A percentile compares a stretch with the other conserved stretches of the same genome.
Evolutionary conservation across 2,329 filamentous ascomycete species (phyloP).

Genomic region (Fusarium zealandicum): DNA sequence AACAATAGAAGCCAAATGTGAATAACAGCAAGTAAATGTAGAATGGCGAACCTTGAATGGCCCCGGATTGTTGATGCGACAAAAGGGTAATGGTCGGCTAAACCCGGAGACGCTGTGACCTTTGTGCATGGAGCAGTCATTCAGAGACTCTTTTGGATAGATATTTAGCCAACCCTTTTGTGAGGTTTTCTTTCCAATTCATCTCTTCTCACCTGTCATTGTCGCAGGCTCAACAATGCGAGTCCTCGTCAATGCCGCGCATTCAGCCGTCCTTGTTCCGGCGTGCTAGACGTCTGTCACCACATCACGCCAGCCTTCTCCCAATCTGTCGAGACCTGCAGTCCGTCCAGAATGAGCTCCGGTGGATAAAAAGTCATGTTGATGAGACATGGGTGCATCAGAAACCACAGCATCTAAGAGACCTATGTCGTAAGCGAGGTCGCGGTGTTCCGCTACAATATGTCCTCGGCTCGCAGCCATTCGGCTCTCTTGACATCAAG

Average conservation of each 20-base stretch:
- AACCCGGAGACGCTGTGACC: constrained; percentile 12
- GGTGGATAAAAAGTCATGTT: constrained; percentile 74
- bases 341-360: constrained; percentile 73
- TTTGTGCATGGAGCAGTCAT: background rate
- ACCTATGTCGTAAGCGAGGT: constrained; percentile 58
- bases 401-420: constrained; percentile 41
- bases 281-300: constrained; percentile 60
- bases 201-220: background rate
- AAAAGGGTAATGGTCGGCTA: constrained; percentile 44
- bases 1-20: constrained; percentile 7
- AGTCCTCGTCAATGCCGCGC: constrained; percentile 63
- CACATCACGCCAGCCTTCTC: constrained; percentile 67
- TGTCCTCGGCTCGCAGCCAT: constrained; percentile 85
- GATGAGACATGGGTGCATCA: constrained; percentile 38
- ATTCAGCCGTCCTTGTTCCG: constrained; percentile 65
- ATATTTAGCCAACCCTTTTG: background rate
- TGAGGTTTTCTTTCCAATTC: background rate
- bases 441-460: constrained; percentile 85
- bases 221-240: constrained; percentile 21
- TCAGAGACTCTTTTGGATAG: background rate
- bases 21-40: constrained; percentile 25
- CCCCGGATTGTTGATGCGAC: constrained; percentile 16
- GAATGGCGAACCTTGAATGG: constrained; percentile 19
- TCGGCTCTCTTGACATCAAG: constrained; percentile 80
- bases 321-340: constrained; percentile 67